phyloP scores from a whole-genome alignment of 192 early-diverging fungal genomes.

The Chytriomyces confervae region DNA sequence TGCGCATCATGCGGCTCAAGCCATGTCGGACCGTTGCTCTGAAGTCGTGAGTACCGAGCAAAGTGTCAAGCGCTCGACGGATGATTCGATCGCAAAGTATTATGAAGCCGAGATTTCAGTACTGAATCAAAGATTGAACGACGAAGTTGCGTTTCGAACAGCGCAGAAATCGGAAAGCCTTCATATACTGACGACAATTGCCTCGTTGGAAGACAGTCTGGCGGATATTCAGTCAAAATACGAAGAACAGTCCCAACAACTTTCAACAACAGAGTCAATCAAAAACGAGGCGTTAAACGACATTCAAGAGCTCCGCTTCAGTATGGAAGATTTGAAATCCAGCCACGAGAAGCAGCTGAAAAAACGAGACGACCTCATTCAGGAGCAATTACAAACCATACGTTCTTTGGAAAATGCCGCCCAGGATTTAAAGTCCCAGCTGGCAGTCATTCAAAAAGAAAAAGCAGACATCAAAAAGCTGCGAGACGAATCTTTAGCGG shows the following conservation, averaged over 20 bases:
- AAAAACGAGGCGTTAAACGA: background rate
- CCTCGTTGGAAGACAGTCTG: conserved; percentile 12
- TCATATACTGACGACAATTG: background rate
- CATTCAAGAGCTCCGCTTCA: background rate
- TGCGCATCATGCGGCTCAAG: conserved; percentile 1
- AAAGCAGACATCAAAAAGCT: background rate
- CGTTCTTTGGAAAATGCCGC: background rate
- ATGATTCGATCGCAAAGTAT: background rate
- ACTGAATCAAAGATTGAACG: background rate
- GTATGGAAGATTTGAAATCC: background rate
- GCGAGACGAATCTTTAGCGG: background rate
- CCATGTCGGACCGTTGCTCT: background rate
- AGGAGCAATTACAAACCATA: background rate
- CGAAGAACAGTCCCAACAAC: background rate
- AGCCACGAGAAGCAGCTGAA: background rate
- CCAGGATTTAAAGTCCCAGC: background rate
- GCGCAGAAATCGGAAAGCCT: conserved; percentile 4
- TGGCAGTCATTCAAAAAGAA: background rate
- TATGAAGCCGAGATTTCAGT: conserved; percentile 15
- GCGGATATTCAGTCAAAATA: conserved; percentile 5
- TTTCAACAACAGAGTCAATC: background rate
- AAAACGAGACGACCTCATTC: background rate
- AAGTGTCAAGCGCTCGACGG: background rate
- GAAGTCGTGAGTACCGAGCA: background rate
- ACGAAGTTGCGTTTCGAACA: background rate